Evolutionary conservation across 2,329 filamentous ascomycete genomes (phyloP).

Genomic region (Neoscytalidium dimidiatum): DNA sequence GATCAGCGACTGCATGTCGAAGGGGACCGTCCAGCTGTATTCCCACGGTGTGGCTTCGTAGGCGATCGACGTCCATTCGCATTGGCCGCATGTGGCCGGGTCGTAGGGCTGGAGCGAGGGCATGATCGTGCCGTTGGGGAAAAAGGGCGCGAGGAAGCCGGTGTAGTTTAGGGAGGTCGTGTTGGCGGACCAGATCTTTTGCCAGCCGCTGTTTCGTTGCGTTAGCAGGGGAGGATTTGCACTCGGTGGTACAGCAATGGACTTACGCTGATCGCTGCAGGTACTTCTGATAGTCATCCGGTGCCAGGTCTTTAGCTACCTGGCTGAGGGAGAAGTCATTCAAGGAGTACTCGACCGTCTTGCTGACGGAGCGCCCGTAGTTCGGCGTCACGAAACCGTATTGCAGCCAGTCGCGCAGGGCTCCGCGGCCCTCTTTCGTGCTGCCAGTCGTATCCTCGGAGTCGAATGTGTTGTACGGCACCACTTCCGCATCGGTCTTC

Average conservation of each 20-base stretch:
- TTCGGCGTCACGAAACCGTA: slow-evolving; percentile 30
- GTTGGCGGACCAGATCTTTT: slow-evolving; percentile 42
- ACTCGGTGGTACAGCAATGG: neutral
- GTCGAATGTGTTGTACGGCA: slow-evolving; percentile 29
- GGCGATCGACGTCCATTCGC: slow-evolving; percentile 43
- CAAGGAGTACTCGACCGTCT: slow-evolving; percentile 41
- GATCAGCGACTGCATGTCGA: slow-evolving; percentile 45
- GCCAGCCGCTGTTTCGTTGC: slow-evolving; percentile 31
- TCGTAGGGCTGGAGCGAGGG: slow-evolving; percentile 36
- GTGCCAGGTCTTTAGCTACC: slow-evolving; percentile 40
- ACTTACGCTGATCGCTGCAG: slow-evolving; percentile 34
- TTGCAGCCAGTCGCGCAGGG: slow-evolving; percentile 32
- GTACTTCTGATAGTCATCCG: slow-evolving; percentile 41
- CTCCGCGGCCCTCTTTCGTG: slow-evolving; percentile 33
- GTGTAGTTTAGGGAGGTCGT: slow-evolving; percentile 34
- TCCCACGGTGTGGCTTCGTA: slow-evolving; percentile 49
- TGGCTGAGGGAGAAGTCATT: slow-evolving; percentile 43
- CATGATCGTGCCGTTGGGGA: slow-evolving; percentile 36
- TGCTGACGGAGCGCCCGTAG: slow-evolving; percentile 33
- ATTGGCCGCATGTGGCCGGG: slow-evolving; percentile 43
- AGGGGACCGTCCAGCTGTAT: slow-evolving; percentile 47
- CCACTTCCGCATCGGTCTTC: slow-evolving; percentile 21
- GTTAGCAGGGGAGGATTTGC: neutral
- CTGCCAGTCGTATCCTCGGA: slow-evolving; percentile 27
- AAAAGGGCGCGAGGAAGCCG: slow-evolving; percentile 37